phyloP scores from a whole-genome alignment of 306 rosid genomes.

The Prunus campanulata region DNA sequence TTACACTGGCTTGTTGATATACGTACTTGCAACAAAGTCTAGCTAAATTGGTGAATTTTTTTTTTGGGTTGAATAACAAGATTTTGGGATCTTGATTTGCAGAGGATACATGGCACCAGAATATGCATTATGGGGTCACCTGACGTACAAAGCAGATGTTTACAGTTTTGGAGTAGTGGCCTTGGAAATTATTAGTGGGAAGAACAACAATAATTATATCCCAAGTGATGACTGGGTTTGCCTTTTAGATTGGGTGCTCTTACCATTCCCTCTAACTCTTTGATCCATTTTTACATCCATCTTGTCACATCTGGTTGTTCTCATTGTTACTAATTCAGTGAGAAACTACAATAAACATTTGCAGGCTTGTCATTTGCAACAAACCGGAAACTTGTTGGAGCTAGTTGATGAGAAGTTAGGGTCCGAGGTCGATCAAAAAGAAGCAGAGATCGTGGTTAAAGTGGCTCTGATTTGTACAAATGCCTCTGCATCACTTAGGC shows the following conservation, averaged over 20 bases:
- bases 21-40: background rate
- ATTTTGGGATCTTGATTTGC: conserved; percentile 15
- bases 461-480: no score
- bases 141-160: no score
- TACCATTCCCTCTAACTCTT: background rate
- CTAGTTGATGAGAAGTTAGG: no score
- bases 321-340: background rate
- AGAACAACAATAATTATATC: conserved; percentile 41
- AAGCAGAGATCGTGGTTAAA: no score
- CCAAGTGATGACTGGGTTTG: conserved; percentile 51
- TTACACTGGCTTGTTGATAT: background rate
- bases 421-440: no score
- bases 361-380: conserved; percentile 64
- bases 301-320: background rate
- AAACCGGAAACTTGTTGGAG: background rate
- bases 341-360: background rate
- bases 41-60: background rate
- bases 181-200: no score
- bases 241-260: conserved; percentile 60
- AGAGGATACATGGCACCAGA: conserved; percentile 45
- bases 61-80: background rate
- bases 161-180: no score
- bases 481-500: no score
- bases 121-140: no score
- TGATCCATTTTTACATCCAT: background rate